Percentiles rank a stretch among this genome's conserved stretches.
phyloP scores from a whole-genome alignment of 2,329 filamentous ascomycete species.

The Fonsecaea monophora region DNA sequence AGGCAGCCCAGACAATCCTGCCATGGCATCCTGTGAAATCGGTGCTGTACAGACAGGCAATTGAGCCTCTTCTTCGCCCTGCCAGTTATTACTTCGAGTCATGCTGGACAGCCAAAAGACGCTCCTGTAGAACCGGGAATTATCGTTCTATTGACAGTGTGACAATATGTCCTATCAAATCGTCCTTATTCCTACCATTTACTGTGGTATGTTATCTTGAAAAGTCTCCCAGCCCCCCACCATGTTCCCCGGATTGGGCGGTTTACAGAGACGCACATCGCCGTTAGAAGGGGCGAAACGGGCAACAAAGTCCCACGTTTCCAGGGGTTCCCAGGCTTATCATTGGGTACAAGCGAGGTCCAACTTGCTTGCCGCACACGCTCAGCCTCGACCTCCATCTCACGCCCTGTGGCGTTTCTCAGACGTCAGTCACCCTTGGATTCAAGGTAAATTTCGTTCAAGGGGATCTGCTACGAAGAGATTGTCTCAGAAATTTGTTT shows the following conservation, averaged over 20 bases:
- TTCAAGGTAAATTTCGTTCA: background rate
- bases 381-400: background rate
- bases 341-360: background rate
- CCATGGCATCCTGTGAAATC: constrained; percentile 57
- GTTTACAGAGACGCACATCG: constrained; percentile 1
- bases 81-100: background rate
- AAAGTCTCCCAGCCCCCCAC: background rate
- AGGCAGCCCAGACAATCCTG: constrained; percentile 46
- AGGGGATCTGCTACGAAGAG: background rate
- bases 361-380: background rate
- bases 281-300: background rate
- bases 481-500: background rate
- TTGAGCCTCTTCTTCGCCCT: constrained; percentile 44
- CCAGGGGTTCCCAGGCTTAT: background rate
- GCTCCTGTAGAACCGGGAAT: background rate
- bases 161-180: background rate
- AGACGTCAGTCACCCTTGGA: background rate
- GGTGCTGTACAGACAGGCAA: constrained; percentile 60
- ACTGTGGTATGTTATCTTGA: background rate
- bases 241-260: background rate
- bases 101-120: no score
- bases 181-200: background rate
- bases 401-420: background rate
- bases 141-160: background rate
- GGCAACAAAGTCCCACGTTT: constrained; percentile 13